phyloP scores from a whole-genome alignment of 2,329 filamentous ascomycete species.

The Cyphellophora europaea region DNA sequence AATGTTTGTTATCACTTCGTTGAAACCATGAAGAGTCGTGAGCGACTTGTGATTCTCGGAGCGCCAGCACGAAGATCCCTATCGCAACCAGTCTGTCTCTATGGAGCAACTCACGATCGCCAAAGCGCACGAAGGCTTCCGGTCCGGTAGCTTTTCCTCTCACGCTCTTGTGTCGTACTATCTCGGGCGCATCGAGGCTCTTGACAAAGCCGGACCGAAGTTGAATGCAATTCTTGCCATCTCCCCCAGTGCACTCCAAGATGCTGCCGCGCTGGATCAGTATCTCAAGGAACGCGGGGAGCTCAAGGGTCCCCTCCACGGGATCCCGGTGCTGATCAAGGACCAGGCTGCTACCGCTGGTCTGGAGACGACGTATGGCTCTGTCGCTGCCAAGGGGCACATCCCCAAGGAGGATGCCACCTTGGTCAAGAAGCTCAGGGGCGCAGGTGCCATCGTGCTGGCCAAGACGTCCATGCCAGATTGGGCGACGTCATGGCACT shows the following conservation, averaged over 20 bases:
- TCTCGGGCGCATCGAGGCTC: conserved; percentile 5
- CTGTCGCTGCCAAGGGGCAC: conserved; percentile 25
- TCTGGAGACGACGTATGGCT: conserved; percentile 49
- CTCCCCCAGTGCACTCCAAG: conserved; percentile 38
- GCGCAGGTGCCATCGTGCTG: conserved; percentile 43
- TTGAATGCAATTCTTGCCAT: conserved; percentile 24
- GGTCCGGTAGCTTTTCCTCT: conserved; percentile 4
- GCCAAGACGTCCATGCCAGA: conserved; percentile 43
- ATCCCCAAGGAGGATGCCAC: conserved; percentile 40
- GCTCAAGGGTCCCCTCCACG: conserved; percentile 37
- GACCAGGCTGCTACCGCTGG: conserved; percentile 54
- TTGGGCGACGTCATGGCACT: conserved; percentile 49
- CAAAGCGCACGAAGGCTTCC: conserved; percentile 7
- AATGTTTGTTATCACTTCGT: too few species aligned
- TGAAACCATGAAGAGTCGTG: too few species aligned
- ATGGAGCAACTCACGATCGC: conserved; percentile 5
- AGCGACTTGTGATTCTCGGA: too few species aligned
- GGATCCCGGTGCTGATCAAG: conserved; percentile 49
- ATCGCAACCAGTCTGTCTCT: not conserved
- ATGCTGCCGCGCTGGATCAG: conserved; percentile 38
- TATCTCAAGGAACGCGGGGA: conserved; percentile 26
- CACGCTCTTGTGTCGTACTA: conserved; percentile 9
- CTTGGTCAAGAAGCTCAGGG: conserved; percentile 40
- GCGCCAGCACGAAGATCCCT: not conserved
- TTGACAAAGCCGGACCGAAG: conserved; percentile 6